phyloP scores from a whole-genome alignment of 2,329 filamentous ascomycete genomes.

The Stemphylium vesicarium region DNA sequence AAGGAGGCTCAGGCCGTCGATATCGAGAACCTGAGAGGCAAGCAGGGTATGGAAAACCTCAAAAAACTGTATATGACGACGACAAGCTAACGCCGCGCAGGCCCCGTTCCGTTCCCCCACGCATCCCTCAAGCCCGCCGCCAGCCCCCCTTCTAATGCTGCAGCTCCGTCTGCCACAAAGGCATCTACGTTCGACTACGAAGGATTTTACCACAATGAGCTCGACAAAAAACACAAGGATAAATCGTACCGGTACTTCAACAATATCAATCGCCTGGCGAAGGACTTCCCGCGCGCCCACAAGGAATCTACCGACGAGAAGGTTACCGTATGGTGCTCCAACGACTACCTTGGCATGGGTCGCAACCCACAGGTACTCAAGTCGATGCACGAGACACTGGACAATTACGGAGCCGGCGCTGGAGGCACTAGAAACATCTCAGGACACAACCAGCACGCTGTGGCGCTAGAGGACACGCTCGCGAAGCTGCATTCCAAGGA shows the following conservation, averaged over 20 bases:
- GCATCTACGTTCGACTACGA: slow-evolving; percentile 83
- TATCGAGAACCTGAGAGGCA: slow-evolving; percentile 46
- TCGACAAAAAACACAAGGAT: slow-evolving; percentile 99
- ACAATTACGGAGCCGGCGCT: slow-evolving; percentile 92
- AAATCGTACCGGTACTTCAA: slow-evolving; percentile 99
- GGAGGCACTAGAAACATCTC: slow-evolving; percentile 98
- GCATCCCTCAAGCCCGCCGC: slow-evolving; percentile 33
- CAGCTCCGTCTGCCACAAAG: slow-evolving; percentile 56
- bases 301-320: slow-evolving; percentile 81
- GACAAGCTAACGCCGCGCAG: slow-evolving; percentile 30
- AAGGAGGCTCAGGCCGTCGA: slow-evolving; percentile 82
- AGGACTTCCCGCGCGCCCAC: slow-evolving; percentile 94
- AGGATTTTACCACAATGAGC: slow-evolving; percentile 81
- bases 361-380: slow-evolving; percentile 85
- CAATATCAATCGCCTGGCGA: slow-evolving; percentile 98
- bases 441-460: slow-evolving; percentile 93
- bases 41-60: slow-evolving; percentile 49
- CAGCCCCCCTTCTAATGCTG: slow-evolving; percentile 37
- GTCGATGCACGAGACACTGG: slow-evolving; percentile 92
- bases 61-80: neutral
- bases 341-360: slow-evolving; percentile 98
- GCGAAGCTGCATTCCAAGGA: slow-evolving; percentile 93
- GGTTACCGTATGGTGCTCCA: slow-evolving; percentile 98
- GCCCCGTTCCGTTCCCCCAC: slow-evolving; percentile 37
- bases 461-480: slow-evolving; percentile 79